These are phyloP conservation scores for Metschnikowia bowlesiae DNA, from an alignment of 805 yeast species.

Conservation along the genomic window DNA sequence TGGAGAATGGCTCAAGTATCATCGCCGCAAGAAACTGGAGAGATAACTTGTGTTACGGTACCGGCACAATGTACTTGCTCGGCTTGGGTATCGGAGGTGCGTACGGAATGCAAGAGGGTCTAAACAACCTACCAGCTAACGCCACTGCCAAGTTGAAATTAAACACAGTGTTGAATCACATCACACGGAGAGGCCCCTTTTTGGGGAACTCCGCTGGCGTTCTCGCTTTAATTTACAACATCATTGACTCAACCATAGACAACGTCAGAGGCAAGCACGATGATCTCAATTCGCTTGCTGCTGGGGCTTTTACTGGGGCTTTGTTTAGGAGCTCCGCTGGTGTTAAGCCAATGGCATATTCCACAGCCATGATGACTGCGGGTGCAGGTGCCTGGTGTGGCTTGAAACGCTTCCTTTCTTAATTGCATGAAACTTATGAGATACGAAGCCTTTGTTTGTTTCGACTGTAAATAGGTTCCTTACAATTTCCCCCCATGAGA, in stretches of 20 bases:
- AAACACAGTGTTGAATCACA: constrained; percentile 85
- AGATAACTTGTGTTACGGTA: constrained; percentile 96
- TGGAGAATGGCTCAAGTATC: constrained; percentile 86
- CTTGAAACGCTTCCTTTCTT: constrained; percentile 45
- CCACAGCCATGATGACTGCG: constrained; percentile 79
- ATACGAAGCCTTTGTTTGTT: constrained; percentile 8
- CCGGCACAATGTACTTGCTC: constrained; percentile 86
- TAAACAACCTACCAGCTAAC: constrained; percentile 67
- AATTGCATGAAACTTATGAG: constrained; percentile 15
- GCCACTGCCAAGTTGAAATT: constrained; percentile 78
- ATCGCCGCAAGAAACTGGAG: constrained; percentile 97
- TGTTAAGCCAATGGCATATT: constrained; percentile 78
- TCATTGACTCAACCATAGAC: constrained; percentile 77
- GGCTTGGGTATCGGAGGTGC: constrained; percentile 89
- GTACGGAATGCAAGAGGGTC: constrained; percentile 83
- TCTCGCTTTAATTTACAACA: constrained; percentile 81
- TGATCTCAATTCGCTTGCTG: constrained; percentile 71
- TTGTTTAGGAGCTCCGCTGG: constrained; percentile 84
- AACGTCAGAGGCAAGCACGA: constrained; percentile 85
- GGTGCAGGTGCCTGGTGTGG: constrained; percentile 95
- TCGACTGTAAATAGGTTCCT: constrained; percentile 15
- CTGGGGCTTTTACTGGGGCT: constrained; percentile 93
- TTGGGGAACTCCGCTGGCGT: constrained; percentile 95
- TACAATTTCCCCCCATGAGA: background rate
- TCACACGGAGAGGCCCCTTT: constrained; percentile 94